phyloP scores from a whole-genome alignment of 306 rosid genomes.

The Ochetophila trinervis region DNA sequence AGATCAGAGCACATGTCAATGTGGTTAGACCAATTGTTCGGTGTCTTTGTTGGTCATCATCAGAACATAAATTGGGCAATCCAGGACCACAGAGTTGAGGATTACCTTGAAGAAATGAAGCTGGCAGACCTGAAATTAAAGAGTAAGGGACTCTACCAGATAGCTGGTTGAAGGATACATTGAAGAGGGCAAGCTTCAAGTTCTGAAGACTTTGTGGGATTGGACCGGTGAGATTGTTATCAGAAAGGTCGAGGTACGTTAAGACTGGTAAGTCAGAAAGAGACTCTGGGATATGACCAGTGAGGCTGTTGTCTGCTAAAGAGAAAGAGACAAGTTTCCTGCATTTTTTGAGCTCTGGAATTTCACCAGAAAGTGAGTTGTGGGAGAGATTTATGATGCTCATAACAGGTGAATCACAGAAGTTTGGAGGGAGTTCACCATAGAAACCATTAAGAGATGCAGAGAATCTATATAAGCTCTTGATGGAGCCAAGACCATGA shows the following conservation, averaged over 20 bases:
- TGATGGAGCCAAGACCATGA: slow-evolving; percentile 64
- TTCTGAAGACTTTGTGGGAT: slow-evolving; percentile 86
- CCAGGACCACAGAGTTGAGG: slow-evolving; percentile 87
- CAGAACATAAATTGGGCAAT: slow-evolving; percentile 65
- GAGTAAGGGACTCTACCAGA: slow-evolving; percentile 85
- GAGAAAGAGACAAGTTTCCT: slow-evolving; percentile 83
- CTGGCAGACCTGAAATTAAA: slow-evolving; percentile 86
- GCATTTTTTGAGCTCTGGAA: slow-evolving; percentile 71
- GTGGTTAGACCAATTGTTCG: slow-evolving; percentile 46
- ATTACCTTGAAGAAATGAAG: slow-evolving; percentile 93
- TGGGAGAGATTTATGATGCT: slow-evolving; percentile 87
- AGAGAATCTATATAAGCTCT: slow-evolving; percentile 86
- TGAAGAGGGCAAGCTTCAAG: slow-evolving; percentile 94
- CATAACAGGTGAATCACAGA: slow-evolving; percentile 97
- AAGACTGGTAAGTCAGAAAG: slow-evolving; percentile 82
- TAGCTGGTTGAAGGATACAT: slow-evolving; percentile 80
- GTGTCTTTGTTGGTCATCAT: slow-evolving; percentile 48
- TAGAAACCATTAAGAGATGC: slow-evolving; percentile 74
- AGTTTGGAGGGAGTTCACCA: slow-evolving; percentile 77
- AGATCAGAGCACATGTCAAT: slow-evolving; percentile 60
- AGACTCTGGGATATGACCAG: slow-evolving; percentile 68
- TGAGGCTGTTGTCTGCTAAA: slow-evolving; percentile 71
- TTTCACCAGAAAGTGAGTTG: slow-evolving; percentile 76
- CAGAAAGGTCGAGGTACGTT: slow-evolving; percentile 93
- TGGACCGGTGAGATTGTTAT: slow-evolving; percentile 84